Percentiles rank a stretch among this genome's conserved stretches.
phyloP scores from a whole-genome alignment of 1,284 basidiomycete genomes.

The Cutaneotrichosporon sp. region DNA sequence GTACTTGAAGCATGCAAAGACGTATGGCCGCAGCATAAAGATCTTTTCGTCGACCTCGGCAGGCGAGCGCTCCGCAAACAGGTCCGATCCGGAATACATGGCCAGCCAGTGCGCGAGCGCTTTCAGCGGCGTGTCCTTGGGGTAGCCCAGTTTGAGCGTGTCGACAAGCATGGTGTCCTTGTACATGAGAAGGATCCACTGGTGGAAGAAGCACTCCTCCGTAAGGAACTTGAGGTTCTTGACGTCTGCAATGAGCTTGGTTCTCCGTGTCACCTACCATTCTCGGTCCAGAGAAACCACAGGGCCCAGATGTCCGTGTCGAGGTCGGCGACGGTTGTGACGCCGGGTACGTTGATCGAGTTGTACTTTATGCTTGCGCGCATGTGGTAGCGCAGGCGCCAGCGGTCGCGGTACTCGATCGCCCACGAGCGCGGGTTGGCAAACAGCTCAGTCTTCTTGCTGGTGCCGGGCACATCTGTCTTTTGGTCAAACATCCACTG shows the following conservation, averaged over 20 bases:
- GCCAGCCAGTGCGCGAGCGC: conserved; percentile 37
- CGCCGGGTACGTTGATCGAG: conserved; percentile 28
- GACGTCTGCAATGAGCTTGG: conserved; percentile 32
- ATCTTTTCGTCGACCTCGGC: conserved; percentile 52
- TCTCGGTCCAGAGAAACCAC: conserved; percentile 50
- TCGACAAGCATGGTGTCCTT: conserved; percentile 42
- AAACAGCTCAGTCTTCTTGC: conserved; percentile 23
- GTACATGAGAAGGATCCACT: conserved; percentile 43
- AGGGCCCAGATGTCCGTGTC: conserved; percentile 46
- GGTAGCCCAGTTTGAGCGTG: conserved; percentile 47
- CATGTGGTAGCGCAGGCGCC: conserved; percentile 38
- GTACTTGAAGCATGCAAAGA: conserved; percentile 53
- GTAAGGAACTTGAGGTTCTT: conserved; percentile 45
- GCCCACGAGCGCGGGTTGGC: conserved; percentile 38
- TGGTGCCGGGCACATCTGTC: conserved; percentile 13
- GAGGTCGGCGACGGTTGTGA: conserved; percentile 23
- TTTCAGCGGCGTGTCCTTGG: conserved; percentile 40
- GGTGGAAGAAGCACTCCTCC: conserved; percentile 37
- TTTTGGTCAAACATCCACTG: conserved; percentile 31
- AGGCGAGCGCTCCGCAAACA: conserved; percentile 33
- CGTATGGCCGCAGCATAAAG: conserved; percentile 52
- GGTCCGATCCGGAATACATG: conserved; percentile 32
- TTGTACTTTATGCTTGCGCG: conserved; percentile 30
- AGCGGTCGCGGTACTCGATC: conserved; percentile 40
- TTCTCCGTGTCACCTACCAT: conserved; percentile 34